phyloP scores from a whole-genome alignment of 1,284 basidiomycete species.

The Sanguinoderma infundibulare region DNA sequence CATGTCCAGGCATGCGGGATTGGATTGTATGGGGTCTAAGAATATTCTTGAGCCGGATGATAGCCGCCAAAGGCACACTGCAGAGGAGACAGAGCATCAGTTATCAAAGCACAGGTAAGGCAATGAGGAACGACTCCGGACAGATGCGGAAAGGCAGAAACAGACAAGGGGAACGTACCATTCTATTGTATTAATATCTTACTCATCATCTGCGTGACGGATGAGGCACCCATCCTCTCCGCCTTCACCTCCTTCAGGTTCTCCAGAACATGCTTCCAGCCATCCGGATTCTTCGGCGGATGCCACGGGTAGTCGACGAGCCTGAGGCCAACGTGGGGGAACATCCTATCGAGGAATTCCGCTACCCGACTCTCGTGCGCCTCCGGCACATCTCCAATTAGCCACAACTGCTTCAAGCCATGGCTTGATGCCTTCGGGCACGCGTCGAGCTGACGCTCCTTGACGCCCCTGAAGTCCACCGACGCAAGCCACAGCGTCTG shows the following conservation, averaged over 20 bases:
- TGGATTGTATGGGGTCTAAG: background rate
- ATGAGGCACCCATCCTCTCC: background rate
- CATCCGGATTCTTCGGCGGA: background rate
- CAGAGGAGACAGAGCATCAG: background rate
- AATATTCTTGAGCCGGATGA: background rate
- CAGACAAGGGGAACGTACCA: background rate
- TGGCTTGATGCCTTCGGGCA: constrained; percentile 2
- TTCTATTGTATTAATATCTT: background rate
- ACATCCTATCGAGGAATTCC: constrained; percentile 13
- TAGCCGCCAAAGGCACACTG: background rate
- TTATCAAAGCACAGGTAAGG: background rate
- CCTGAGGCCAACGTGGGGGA: constrained; percentile 10
- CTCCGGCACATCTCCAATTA: constrained; percentile 4
- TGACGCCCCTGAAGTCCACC: constrained; percentile 10
- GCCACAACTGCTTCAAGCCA: constrained; percentile 10
- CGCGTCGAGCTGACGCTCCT: background rate
- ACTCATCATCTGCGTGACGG: background rate
- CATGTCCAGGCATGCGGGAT: background rate
- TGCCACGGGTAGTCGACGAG: constrained; percentile 17
- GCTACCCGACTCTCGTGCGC: constrained; percentile 2
- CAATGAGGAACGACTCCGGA: background rate
- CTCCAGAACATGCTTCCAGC: constrained; percentile 6
- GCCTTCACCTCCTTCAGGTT: constrained; percentile 7
- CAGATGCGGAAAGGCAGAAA: background rate
- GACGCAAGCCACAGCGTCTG: constrained; percentile 17